Conservation (phyloP, 116 monocot species). For the Dioscorea cayenensis region DNA sequence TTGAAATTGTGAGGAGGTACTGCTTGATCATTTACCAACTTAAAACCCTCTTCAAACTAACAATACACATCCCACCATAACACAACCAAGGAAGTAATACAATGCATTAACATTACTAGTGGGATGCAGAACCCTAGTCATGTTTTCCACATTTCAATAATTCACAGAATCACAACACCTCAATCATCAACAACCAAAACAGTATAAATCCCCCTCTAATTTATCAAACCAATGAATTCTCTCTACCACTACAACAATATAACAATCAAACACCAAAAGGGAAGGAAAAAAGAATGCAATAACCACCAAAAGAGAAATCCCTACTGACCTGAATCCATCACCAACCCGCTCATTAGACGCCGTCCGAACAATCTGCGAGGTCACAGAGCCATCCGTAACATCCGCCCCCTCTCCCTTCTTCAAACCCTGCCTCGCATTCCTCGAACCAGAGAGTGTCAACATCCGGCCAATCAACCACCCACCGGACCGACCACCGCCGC, state of each 20-base stretch:
- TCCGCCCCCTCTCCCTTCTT: conserved; percentile 6
- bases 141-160: not conserved
- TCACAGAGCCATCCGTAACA: conserved; percentile 4
- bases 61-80: too few relatives aligned
- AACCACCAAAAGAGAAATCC: not conserved
- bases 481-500: not conserved
- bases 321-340: not conserved
- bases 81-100: too few relatives aligned
- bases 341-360: not conserved
- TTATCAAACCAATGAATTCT: not conserved
- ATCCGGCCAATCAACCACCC: not conserved
- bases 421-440: too few relatives aligned
- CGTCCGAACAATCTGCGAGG: not conserved
- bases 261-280: not conserved
- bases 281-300: not conserved
- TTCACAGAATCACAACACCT: not conserved
- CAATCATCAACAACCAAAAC: not conserved
- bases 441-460: not conserved
- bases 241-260: too few relatives aligned
- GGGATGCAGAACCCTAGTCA: not conserved
- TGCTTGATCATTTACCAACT: too few relatives aligned
- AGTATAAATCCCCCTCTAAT: not conserved
- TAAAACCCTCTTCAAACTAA: too few relatives aligned
- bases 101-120: too few relatives aligned
- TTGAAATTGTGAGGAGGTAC: too few relatives aligned